A percentile compares a stretch with the other conserved stretches of the same genome.
These are phyloP conservation scores for Leavenworthia alabamica DNA, from an alignment of 345 rosid genomes.

Conservation along the genomic window DNA sequence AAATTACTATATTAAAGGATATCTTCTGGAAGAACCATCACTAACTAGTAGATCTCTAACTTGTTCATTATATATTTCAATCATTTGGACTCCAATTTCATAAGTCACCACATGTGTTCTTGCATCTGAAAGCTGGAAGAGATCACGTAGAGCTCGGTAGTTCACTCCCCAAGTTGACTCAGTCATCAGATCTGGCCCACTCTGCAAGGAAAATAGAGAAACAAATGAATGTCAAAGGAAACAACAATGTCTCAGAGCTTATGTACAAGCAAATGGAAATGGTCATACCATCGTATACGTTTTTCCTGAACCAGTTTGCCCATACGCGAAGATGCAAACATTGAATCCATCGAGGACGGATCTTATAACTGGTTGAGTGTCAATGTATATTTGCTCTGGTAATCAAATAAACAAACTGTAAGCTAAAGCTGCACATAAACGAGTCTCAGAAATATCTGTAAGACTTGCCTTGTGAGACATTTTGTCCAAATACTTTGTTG, in stretches of 20 bases:
- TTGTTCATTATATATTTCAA: slow-evolving; percentile 97
- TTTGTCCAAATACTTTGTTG: slow-evolving; percentile 76
- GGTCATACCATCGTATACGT: slow-evolving; percentile 86
- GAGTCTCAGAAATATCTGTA: neutral
- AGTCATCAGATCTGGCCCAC: slow-evolving; percentile 77
- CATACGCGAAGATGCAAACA: slow-evolving; percentile 96
- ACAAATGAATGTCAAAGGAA: neutral
- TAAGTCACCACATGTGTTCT: slow-evolving; percentile 58
- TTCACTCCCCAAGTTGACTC: slow-evolving; percentile 94
- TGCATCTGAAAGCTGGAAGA: slow-evolving; percentile 69
- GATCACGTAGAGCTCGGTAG: slow-evolving; percentile 81
- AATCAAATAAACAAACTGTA: neutral
- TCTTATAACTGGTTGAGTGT: slow-evolving; percentile 76
- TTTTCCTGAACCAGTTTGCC: slow-evolving; percentile 99
- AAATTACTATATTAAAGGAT: slow-evolving; percentile 42
- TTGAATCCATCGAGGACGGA: slow-evolving; percentile 92
- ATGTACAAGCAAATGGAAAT: neutral
- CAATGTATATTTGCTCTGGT: slow-evolving; percentile 74
- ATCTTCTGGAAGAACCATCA: slow-evolving; percentile 90
- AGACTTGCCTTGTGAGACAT: slow-evolving; percentile 64
- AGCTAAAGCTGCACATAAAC: neutral
- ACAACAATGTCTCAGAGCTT: neutral
- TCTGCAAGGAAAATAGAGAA: slow-evolving; percentile 38
- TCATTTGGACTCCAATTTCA: slow-evolving; percentile 96
- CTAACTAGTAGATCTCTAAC: slow-evolving; percentile 80